phyloP scores from a whole-genome alignment of 495 filamentous ascomycete species.

The Niebla homalea region DNA sequence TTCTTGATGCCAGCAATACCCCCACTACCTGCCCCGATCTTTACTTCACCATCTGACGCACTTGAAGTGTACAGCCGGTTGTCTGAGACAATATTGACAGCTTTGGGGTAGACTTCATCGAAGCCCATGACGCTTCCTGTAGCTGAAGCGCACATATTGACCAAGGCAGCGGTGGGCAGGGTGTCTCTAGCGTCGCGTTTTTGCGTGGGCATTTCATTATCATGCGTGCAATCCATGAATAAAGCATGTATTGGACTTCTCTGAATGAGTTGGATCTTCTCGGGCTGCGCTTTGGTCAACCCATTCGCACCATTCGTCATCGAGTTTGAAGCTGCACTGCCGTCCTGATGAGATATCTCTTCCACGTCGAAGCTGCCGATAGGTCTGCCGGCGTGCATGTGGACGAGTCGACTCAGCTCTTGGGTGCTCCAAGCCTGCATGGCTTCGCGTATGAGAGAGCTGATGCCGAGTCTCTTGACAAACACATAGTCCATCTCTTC shows the following conservation, averaged over 20 bases:
- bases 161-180: slow-evolving; percentile 86
- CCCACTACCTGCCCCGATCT: slow-evolving; percentile 48
- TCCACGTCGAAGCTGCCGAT: slow-evolving; percentile 95
- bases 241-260: slow-evolving; percentile 77
- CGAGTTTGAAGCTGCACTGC: slow-evolving; percentile 44
- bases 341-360: slow-evolving; percentile 69
- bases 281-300: slow-evolving; percentile 26
- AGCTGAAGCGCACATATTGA: slow-evolving; percentile 87
- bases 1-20: slow-evolving; percentile 86
- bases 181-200: slow-evolving; percentile 92
- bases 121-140: slow-evolving; percentile 98
- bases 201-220: slow-evolving; percentile 93
- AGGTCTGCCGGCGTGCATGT: slow-evolving; percentile 84
- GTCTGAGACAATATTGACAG: slow-evolving; percentile 84
- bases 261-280: slow-evolving; percentile 61
- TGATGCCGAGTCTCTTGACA: slow-evolving; percentile 80
- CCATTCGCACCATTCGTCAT: slow-evolving; percentile 27
- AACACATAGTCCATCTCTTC: slow-evolving; percentile 95
- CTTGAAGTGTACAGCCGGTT: slow-evolving; percentile 65
- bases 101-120: slow-evolving; percentile 87
- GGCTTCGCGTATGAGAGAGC: slow-evolving; percentile 82
- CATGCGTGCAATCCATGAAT: slow-evolving; percentile 99
- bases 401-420: slow-evolving; percentile 81
- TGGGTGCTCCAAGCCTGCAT: slow-evolving; percentile 97
- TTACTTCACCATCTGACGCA: slow-evolving; percentile 48